A percentile compares a stretch with the other conserved stretches of the same genome.
These are phyloP conservation scores for Rhizoclosmatium globosum DNA, from an alignment of 192 early-diverging fungal genomes.

Conservation along the genomic window DNA sequence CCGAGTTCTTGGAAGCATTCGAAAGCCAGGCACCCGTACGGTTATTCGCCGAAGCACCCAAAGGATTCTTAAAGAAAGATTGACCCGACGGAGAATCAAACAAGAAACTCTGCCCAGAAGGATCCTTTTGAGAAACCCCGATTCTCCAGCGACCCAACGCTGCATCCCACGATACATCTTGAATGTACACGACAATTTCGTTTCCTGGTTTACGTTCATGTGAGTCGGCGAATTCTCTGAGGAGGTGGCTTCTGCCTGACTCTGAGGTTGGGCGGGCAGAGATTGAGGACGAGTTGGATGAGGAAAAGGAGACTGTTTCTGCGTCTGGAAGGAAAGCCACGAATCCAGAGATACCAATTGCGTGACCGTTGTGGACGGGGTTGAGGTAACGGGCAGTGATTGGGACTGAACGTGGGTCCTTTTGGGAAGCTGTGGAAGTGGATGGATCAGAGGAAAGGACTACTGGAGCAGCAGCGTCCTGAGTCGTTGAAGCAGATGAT, in stretches of 20 bases:
- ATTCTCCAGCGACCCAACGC: conserved; percentile 23
- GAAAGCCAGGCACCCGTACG: neutral
- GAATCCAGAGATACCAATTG: conserved; percentile 27
- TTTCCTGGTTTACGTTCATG: conserved; percentile 13
- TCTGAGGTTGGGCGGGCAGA: neutral
- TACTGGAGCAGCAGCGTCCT: neutral
- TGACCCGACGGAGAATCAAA: conserved; percentile 1
- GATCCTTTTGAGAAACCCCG: conserved; percentile 31
- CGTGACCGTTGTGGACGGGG: conserved; percentile 29
- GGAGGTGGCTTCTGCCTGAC: neutral
- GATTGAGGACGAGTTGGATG: neutral
- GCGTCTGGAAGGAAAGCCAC: conserved; percentile 28
- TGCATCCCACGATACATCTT: conserved; percentile 22
- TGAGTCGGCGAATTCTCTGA: conserved; percentile 10
- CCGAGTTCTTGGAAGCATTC: neutral
- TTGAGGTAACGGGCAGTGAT: conserved; percentile 30
- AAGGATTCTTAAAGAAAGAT: neutral
- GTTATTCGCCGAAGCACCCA: neutral
- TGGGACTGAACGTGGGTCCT: conserved; percentile 10
- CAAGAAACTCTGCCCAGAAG: neutral
- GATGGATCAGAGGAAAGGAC: neutral
- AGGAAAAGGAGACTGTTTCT: neutral
- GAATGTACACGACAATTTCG: conserved; percentile 21
- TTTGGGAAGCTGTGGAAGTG: neutral
- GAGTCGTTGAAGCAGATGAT: neutral